These are phyloP conservation scores for Podila epigama DNA, from an alignment of 192 early-diverging fungal species.

Conservation along the genomic window DNA sequence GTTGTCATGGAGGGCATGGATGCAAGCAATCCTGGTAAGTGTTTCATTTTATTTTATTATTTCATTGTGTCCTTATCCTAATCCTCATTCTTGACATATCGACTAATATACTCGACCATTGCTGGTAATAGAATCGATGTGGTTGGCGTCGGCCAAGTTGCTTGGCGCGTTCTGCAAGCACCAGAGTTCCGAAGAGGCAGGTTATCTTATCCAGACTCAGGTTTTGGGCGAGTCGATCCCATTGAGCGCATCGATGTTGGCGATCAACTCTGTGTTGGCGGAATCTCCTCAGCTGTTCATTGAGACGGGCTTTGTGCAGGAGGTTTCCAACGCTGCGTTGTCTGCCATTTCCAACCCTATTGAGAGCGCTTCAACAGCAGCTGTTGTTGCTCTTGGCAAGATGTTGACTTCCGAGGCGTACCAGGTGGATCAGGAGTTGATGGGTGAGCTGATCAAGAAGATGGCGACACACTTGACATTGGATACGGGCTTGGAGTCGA, in stretches of 20 bases:
- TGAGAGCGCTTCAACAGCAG: slow-evolving; percentile 58
- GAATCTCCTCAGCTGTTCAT: slow-evolving; percentile 55
- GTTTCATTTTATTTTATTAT: neutral
- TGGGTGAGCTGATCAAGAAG: slow-evolving; percentile 39
- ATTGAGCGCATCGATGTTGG: slow-evolving; percentile 51
- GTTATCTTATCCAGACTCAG: slow-evolving; percentile 53
- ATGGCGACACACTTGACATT: slow-evolving; percentile 28
- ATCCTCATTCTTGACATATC: neutral
- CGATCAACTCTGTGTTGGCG: slow-evolving; percentile 56
- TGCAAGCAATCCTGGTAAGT: slow-evolving; percentile 42
- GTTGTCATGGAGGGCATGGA: slow-evolving; percentile 68
- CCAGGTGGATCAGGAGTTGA: slow-evolving; percentile 45
- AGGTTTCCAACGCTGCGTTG: slow-evolving; percentile 42
- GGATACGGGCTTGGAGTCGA: slow-evolving; percentile 44
- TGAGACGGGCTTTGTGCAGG: slow-evolving; percentile 45
- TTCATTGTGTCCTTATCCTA: neutral
- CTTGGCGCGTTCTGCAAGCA: slow-evolving; percentile 67
- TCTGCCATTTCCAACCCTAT: slow-evolving; percentile 21
- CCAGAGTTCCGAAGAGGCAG: slow-evolving; percentile 55
- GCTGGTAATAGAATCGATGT: slow-evolving; percentile 65
- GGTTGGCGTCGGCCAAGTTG: slow-evolving; percentile 65
- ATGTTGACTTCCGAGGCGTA: slow-evolving; percentile 56
- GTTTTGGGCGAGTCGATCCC: slow-evolving; percentile 23
- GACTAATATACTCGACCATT: neutral
- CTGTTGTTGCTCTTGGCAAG: slow-evolving; percentile 63